Conservation (phyloP, 768 basidiomycete genomes). For the Boletellus emodensis region DNA sequence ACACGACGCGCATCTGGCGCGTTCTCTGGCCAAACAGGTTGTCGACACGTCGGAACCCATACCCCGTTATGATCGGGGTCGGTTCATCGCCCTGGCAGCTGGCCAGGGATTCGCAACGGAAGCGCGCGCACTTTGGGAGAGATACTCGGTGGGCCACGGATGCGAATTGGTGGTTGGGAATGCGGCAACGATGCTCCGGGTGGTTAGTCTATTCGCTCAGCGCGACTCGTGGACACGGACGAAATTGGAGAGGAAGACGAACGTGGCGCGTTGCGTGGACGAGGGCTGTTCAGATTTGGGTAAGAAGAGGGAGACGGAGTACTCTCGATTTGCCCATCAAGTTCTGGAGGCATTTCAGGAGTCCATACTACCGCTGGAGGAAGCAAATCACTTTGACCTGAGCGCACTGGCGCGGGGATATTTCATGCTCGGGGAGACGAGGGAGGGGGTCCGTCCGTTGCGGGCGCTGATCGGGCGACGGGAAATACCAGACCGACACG, state of each 20-base stretch:
- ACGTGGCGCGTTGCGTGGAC: background rate
- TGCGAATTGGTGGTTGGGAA: constrained; percentile 41
- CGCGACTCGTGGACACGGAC: constrained; percentile 20
- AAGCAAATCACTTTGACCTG: constrained; percentile 47
- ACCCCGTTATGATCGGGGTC: constrained; percentile 42
- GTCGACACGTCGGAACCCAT: constrained; percentile 40
- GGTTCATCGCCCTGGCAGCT: constrained; percentile 47
- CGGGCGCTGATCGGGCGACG: constrained; percentile 42
- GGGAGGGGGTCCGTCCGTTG: constrained; percentile 46
- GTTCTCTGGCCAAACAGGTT: constrained; percentile 48
- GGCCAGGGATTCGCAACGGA: constrained; percentile 42
- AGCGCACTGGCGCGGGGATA: constrained; percentile 61
- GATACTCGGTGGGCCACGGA: constrained; percentile 44
- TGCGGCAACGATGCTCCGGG: constrained; percentile 37
- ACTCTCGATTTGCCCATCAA: constrained; percentile 39
- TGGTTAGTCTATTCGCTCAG: constrained; percentile 41
- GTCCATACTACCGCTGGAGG: constrained; percentile 43
- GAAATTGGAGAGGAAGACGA: constrained; percentile 6
- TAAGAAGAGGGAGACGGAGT: constrained; percentile 4
- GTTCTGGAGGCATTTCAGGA: constrained; percentile 44
- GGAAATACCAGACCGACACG: constrained; percentile 57
- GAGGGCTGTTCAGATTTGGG: background rate
- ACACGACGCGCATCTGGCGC: constrained; percentile 42
- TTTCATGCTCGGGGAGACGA: constrained; percentile 50
- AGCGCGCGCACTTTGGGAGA: constrained; percentile 56